These are phyloP conservation scores for Juncus inflexus DNA, from an alignment of 176 grass and related monocot species.

Conservation along the genomic window DNA sequence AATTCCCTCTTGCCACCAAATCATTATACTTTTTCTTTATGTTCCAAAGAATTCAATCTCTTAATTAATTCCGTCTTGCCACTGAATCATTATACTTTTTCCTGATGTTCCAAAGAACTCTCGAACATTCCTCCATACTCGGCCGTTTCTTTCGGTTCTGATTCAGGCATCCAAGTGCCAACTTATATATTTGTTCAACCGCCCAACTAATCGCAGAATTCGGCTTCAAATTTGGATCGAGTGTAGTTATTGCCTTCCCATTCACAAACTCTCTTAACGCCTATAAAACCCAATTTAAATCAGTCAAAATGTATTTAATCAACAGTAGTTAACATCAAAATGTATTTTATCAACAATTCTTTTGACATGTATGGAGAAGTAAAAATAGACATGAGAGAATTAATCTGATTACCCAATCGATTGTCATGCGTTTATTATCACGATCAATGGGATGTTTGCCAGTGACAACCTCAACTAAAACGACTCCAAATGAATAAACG, in stretches of 20 bases:
- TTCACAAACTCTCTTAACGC: not conserved
- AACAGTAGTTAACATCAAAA: too few species aligned
- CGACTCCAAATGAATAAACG: conserved; percentile 25
- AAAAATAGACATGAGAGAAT: too few species aligned
- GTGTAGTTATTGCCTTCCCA: conserved; percentile 14
- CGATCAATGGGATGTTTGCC: conserved; percentile 6
- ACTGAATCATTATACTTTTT: conserved; percentile 18
- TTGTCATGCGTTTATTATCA: too few species aligned
- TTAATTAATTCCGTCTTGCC: not conserved
- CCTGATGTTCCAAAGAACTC: conserved; percentile 23
- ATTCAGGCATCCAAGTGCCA: conserved; percentile 4
- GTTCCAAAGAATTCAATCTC: conserved; percentile 2
- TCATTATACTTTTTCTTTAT: conserved; percentile 25
- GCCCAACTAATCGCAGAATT: conserved; percentile 7
- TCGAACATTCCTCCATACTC: conserved; percentile 8
- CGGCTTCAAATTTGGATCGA: conserved; percentile 12
- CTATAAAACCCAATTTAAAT: not conserved
- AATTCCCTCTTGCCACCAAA: not conserved
- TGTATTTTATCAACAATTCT: too few species aligned
- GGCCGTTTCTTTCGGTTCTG: conserved; percentile 12
- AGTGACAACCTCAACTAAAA: conserved; percentile 20
- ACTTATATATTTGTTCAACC: conserved; percentile 2
- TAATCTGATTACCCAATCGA: too few species aligned
- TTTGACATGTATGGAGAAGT: too few species aligned
- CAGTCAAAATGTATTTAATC: too few species aligned